A percentile compares a stretch with the other conserved stretches of the same genome.
Evolutionary conservation across 129 eudicot species (phyloP).

Genomic region (Chrysanthemum makinoi): DNA sequence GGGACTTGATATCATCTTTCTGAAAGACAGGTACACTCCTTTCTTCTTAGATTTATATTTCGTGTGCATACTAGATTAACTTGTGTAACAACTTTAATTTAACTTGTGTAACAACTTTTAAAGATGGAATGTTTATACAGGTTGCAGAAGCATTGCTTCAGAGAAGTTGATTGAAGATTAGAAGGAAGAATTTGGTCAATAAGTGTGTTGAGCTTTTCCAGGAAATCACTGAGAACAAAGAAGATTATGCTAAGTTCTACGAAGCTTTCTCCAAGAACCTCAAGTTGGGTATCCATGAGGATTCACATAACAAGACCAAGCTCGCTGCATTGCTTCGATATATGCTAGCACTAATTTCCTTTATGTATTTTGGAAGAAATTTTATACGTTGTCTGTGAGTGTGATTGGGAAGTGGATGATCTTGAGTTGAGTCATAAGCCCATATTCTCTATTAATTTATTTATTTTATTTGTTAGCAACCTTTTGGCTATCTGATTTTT

Average conservation of each 20-base stretch:
- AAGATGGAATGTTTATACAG: too few species aligned
- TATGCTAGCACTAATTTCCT: slow-evolving; percentile 5
- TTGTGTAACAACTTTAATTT: too few species aligned
- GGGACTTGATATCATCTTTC: slow-evolving; percentile 81
- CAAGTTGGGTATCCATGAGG: too few species aligned
- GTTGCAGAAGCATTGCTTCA: too few species aligned
- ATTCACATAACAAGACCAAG: too few species aligned
- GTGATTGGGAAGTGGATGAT: slow-evolving; percentile 92
- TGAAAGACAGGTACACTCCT: slow-evolving; percentile 70
- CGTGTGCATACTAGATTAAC: not conserved
- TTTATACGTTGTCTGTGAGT: slow-evolving; percentile 64
- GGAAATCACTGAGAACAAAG: too few species aligned
- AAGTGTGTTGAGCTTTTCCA: too few species aligned
- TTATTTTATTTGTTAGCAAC: not conserved
- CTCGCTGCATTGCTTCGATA: not conserved
- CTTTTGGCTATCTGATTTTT: not conserved
- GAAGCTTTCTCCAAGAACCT: too few species aligned
- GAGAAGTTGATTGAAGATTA: too few species aligned
- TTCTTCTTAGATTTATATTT: slow-evolving; percentile 8
- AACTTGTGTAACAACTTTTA: too few species aligned
- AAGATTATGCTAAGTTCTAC: too few species aligned
- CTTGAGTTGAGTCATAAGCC: slow-evolving; percentile 53
- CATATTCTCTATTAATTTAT: not conserved
- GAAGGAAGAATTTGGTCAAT: too few species aligned
- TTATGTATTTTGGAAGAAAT: not conserved